phyloP scores from a whole-genome alignment of 352 stramenopile species.

The Phytophthora pistaciae region DNA sequence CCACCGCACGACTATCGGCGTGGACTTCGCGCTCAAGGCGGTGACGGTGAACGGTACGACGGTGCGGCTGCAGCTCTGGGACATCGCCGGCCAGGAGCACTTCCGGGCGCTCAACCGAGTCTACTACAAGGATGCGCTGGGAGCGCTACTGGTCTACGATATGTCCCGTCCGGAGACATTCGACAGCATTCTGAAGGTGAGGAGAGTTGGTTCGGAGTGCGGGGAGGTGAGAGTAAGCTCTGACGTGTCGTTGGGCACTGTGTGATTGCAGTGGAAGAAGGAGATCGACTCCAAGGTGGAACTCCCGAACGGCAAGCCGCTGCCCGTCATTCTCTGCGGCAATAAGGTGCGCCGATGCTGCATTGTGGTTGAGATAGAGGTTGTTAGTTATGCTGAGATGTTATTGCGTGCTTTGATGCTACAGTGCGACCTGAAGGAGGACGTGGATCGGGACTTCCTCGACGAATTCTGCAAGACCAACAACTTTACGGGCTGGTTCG shows the following conservation, averaged over 20 bases:
- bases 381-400: neutral
- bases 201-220: neutral
- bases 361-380: neutral
- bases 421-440: constrained; percentile 87
- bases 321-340: constrained; percentile 93
- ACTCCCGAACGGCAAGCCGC: constrained; percentile 90
- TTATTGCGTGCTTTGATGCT: too few relatives aligned
- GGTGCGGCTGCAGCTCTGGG: constrained; percentile 94
- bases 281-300: constrained; percentile 95
- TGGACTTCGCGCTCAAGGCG: constrained; percentile 94
- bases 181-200: constrained; percentile 86
- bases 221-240: neutral
- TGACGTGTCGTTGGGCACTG: neutral
- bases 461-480: constrained; percentile 92
- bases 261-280: constrained; percentile 89
- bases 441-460: constrained; percentile 81
- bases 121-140: constrained; percentile 95
- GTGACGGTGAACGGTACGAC: constrained; percentile 88
- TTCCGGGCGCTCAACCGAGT: constrained; percentile 94
- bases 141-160: constrained; percentile 94
- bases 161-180: constrained; percentile 93
- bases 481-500: constrained; percentile 93
- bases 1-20: constrained; percentile 93
- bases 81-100: constrained; percentile 95
- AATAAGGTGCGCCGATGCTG: constrained; percentile 83